Evolutionary conservation across 1,284 basidiomycete genomes (phyloP).

Genomic region (Chiua sp.): DNA sequence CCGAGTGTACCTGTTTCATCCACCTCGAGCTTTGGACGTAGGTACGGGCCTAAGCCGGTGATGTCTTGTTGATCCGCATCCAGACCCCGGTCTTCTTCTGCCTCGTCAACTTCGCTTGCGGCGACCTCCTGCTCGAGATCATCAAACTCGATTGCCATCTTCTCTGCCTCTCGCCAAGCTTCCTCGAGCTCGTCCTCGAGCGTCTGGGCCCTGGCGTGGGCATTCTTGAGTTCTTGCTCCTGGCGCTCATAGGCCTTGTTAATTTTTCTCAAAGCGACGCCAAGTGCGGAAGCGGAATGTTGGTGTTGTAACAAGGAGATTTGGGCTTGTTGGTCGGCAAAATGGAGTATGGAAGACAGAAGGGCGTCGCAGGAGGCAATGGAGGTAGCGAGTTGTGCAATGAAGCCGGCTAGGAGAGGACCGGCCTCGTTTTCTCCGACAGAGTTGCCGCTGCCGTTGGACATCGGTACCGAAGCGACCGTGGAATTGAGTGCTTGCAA

Average conservation of each 20-base stretch:
- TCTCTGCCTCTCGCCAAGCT: conserved; percentile 78
- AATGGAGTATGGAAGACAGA: conserved; percentile 58
- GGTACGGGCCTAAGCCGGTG: background rate
- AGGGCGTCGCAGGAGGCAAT: conserved; percentile 63
- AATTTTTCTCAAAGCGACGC: conserved; percentile 77
- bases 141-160: conserved; percentile 71
- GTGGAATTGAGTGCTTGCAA: conserved; percentile 64
- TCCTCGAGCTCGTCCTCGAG: conserved; percentile 78
- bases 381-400: conserved; percentile 63
- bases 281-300: conserved; percentile 74
- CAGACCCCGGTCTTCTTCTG: conserved; percentile 30
- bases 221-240: conserved; percentile 55
- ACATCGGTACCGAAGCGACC: conserved; percentile 22
- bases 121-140: conserved; percentile 46
- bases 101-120: conserved; percentile 18
- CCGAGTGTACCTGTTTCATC: conserved; percentile 39
- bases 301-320: conserved; percentile 61
- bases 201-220: conserved; percentile 53
- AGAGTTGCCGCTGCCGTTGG: background rate
- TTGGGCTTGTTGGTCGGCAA: conserved; percentile 67
- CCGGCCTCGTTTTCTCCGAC: conserved; percentile 19
- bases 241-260: conserved; percentile 74
- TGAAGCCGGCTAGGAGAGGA: conserved; percentile 43
- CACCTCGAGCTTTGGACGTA: conserved; percentile 36
- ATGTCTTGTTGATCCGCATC: conserved; percentile 20